Conservation (phyloP, 345 rosid species). For the Sisymbrium irio region DNA sequence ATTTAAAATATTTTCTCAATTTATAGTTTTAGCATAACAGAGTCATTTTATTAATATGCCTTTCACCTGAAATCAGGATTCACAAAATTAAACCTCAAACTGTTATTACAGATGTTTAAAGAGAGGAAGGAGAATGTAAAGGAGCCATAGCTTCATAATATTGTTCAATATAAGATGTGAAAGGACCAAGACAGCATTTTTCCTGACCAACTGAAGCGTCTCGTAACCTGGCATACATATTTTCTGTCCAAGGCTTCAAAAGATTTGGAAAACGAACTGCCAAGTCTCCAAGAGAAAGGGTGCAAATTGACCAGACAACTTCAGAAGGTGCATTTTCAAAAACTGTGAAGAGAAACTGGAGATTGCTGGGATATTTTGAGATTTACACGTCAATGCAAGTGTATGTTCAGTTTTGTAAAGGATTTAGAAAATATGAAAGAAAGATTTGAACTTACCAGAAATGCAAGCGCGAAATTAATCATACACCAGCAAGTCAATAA, state of each 20-base stretch:
- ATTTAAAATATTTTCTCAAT: too few relatives aligned
- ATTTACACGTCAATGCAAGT: constrained; percentile 15
- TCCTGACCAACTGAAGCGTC: constrained; percentile 79
- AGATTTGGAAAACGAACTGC: constrained; percentile 97
- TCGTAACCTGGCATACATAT: constrained; percentile 77
- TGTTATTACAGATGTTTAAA: constrained; percentile 4
- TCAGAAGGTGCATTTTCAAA: constrained; percentile 92
- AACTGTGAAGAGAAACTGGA: constrained; percentile 95
- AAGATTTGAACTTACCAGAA: constrained; percentile 61
- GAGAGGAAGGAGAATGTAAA: constrained; percentile 8
- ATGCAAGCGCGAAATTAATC: constrained; percentile 89
- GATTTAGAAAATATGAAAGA: constrained; percentile 6
- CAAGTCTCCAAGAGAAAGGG: constrained; percentile 93
- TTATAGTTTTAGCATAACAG: too few relatives aligned
- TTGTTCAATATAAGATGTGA: constrained; percentile 98
- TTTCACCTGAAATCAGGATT: constrained; percentile 67
- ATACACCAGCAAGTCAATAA: constrained; percentile 81
- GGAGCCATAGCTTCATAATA: constrained; percentile 86
- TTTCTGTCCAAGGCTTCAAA: constrained; percentile 96
- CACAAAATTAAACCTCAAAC: constrained; percentile 29
- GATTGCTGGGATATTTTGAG: constrained; percentile 63
- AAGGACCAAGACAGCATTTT: constrained; percentile 96
- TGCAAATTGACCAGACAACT: constrained; percentile 90
- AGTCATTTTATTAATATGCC: constrained; percentile 93
- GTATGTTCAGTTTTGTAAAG: not conserved